A percentile compares a stretch with the other conserved stretches of the same genome.
These are phyloP conservation scores for Colletotrichum melonis DNA, from an alignment of 2,329 filamentous ascomycete genomes.

Conservation along the genomic window DNA sequence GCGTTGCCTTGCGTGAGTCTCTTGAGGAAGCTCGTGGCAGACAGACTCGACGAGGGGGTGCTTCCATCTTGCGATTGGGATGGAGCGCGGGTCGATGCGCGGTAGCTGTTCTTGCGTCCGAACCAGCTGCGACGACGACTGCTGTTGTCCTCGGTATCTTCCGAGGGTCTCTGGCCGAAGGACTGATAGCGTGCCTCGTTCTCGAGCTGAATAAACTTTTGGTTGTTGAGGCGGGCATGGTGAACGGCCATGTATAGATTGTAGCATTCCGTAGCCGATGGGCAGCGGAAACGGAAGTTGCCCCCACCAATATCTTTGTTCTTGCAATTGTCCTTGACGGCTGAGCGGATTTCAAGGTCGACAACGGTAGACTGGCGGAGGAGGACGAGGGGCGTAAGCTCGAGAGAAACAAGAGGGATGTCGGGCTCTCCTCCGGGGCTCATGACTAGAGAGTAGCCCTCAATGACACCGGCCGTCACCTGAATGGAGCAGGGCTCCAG, in stretches of 20 bases:
- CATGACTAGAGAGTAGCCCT: conserved; percentile 61
- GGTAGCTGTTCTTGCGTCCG: conserved; percentile 73
- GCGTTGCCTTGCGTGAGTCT: conserved; percentile 77
- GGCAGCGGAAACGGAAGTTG: conserved; percentile 92
- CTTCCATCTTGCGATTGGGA: conserved; percentile 78
- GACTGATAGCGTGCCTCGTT: conserved; percentile 77
- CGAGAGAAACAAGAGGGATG: conserved; percentile 74
- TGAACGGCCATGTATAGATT: conserved; percentile 89
- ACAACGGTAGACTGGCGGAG: conserved; percentile 91
- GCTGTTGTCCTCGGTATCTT: conserved; percentile 59
- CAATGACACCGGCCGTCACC: conserved; percentile 68
- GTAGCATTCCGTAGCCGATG: conserved; percentile 81
- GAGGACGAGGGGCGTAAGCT: conserved; percentile 91
- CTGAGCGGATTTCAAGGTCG: conserved; percentile 93
- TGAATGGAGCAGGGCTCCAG: conserved; percentile 64
- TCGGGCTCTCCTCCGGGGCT: conserved; percentile 37
- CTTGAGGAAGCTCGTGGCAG: conserved; percentile 81
- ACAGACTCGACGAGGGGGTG: conserved; percentile 68
- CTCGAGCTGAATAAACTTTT: conserved; percentile 80
- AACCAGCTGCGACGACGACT: conserved; percentile 67
- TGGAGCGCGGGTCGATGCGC: conserved; percentile 70
- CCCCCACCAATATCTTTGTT: conserved; percentile 73
- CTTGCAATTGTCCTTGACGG: conserved; percentile 77
- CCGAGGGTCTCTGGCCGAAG: conserved; percentile 70
- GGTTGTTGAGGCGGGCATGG: conserved; percentile 89